A percentile compares a stretch with the other conserved stretches of the same genome.
Evolutionary conservation across 306 rosid species (phyloP).

Genomic region (Cucurbita argyrosperma): DNA sequence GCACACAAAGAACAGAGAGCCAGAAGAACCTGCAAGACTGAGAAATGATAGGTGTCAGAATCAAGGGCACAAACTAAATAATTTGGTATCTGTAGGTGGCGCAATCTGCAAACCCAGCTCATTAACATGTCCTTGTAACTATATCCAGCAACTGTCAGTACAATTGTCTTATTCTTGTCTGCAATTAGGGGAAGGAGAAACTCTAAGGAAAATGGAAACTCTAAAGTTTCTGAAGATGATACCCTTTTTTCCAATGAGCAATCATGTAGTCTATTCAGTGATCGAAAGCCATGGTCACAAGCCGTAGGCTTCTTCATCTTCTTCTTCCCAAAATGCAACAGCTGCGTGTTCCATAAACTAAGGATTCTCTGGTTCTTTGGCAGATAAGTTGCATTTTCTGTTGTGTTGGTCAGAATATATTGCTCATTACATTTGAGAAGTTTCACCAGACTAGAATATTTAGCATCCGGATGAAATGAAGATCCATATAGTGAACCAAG

Average conservation of each 20-base stretch:
- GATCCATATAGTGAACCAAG: slow-evolving; percentile 63
- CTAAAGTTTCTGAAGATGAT: slow-evolving; percentile 20
- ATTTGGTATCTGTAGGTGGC: slow-evolving; percentile 38
- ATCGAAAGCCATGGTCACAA: slow-evolving; percentile 28
- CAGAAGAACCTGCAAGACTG: slow-evolving; percentile 58
- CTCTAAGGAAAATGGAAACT: slow-evolving; percentile 69
- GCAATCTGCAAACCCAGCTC: slow-evolving; percentile 91
- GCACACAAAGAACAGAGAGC: not conserved
- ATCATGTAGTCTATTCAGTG: slow-evolving; percentile 17
- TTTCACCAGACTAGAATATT: slow-evolving; percentile 32
- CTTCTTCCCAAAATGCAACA: slow-evolving; percentile 29
- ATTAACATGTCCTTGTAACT: slow-evolving; percentile 94
- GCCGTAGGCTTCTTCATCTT: slow-evolving; percentile 26
- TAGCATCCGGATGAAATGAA: slow-evolving; percentile 32
- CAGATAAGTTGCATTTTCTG: slow-evolving; percentile 21
- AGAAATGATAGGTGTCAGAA: slow-evolving; percentile 56
- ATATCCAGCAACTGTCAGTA: slow-evolving; percentile 68
- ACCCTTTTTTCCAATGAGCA: slow-evolving; percentile 29
- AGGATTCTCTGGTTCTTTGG: slow-evolving; percentile 11
- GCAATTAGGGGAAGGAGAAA: slow-evolving; percentile 46
- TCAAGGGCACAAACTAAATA: slow-evolving; percentile 69
- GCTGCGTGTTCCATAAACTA: slow-evolving; percentile 20
- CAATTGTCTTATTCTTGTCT: slow-evolving; percentile 53
- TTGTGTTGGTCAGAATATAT: slow-evolving; percentile 31
- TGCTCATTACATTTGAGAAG: slow-evolving; percentile 35